Percentiles rank a stretch among this genome's conserved stretches.
Evolutionary conservation across 2,329 filamentous ascomycete genomes (phyloP).

Genomic region (Thielaviopsis ethacetica): DNA sequence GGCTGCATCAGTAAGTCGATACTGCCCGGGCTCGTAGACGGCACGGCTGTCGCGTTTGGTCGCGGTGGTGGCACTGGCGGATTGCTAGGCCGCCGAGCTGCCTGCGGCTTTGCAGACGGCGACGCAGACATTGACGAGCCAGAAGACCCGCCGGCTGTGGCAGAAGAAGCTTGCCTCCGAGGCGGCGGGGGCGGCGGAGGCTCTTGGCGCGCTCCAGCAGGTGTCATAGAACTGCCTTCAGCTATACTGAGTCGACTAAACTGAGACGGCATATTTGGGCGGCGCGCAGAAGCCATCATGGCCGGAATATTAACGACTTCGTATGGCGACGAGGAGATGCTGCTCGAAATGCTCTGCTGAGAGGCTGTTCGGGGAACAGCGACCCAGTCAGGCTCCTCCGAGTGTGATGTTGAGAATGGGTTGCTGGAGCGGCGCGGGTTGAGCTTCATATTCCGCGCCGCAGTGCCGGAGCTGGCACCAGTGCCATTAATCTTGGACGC

Average conservation of each 20-base stretch:
- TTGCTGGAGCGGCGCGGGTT: slow-evolving; percentile 66
- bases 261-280: slow-evolving; percentile 24
- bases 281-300: slow-evolving; percentile 1
- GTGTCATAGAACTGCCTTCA: slow-evolving; percentile 20
- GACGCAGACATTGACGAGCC: slow-evolving; percentile 12
- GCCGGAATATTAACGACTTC: slow-evolving; percentile 37
- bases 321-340: slow-evolving; percentile 42
- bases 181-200: slow-evolving; percentile 31
- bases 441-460: slow-evolving; percentile 31
- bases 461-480: slow-evolving; percentile 21
- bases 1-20: slow-evolving; percentile 6
- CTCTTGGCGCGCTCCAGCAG: slow-evolving; percentile 18
- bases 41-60: slow-evolving; percentile 11
- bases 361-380: slow-evolving; percentile 39
- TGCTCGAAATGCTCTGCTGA: slow-evolving; percentile 36
- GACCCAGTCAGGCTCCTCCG: slow-evolving; percentile 74
- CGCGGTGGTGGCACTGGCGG: slow-evolving; percentile 14
- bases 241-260: slow-evolving; percentile 26
- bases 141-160: background rate
- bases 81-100: background rate
- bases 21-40: slow-evolving; percentile 9
- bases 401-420: slow-evolving; percentile 48
- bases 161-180: slow-evolving; percentile 21
- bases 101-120: slow-evolving; percentile 11
- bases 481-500: slow-evolving; percentile 36